These are phyloP conservation scores for Dichotomocladium elegans DNA, from an alignment of 371 early-diverging fungal species.

Conservation along the genomic window DNA sequence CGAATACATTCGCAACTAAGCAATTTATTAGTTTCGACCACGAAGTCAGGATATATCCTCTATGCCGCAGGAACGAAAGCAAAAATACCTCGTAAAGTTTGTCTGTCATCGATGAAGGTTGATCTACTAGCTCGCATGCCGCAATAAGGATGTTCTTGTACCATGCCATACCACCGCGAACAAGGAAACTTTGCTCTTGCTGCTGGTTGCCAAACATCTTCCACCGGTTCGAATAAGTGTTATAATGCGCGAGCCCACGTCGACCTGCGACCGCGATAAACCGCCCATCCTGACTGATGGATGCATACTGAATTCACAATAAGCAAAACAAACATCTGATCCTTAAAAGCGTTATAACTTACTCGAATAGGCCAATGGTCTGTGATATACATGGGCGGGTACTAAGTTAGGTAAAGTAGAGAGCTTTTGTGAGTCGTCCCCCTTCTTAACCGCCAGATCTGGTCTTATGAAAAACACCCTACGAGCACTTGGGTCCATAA, in stretches of 20 bases:
- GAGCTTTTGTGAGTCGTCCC: neutral
- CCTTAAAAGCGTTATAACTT: constrained; percentile 9
- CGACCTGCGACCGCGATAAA: constrained; percentile 80
- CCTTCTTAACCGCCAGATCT: neutral
- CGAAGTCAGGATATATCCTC: neutral
- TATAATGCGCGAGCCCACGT: constrained; percentile 78
- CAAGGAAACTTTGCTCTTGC: constrained; percentile 76
- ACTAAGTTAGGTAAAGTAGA: constrained; percentile 30
- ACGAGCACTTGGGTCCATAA: constrained; percentile 79
- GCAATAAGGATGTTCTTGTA: constrained; percentile 68
- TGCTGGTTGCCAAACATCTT: constrained; percentile 83
- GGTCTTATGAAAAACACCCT: neutral
- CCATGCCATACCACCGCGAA: constrained; percentile 78
- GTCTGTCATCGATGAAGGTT: constrained; percentile 2
- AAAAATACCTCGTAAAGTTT: constrained; percentile 68
- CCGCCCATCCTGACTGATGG: constrained; percentile 65
- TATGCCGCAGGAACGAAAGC: too few species aligned
- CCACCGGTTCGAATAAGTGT: constrained; percentile 72
- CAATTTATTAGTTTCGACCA: neutral
- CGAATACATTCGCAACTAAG: constrained; percentile 70
- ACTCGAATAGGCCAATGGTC: constrained; percentile 85
- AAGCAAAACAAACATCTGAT: neutral
- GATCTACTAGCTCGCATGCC: constrained; percentile 46
- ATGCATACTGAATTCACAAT: constrained; percentile 44
- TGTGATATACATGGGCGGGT: constrained; percentile 73